These are phyloP conservation scores for Harringtonia lauricola DNA, from an alignment of 2,329 filamentous ascomycete species.

Conservation along the genomic window DNA sequence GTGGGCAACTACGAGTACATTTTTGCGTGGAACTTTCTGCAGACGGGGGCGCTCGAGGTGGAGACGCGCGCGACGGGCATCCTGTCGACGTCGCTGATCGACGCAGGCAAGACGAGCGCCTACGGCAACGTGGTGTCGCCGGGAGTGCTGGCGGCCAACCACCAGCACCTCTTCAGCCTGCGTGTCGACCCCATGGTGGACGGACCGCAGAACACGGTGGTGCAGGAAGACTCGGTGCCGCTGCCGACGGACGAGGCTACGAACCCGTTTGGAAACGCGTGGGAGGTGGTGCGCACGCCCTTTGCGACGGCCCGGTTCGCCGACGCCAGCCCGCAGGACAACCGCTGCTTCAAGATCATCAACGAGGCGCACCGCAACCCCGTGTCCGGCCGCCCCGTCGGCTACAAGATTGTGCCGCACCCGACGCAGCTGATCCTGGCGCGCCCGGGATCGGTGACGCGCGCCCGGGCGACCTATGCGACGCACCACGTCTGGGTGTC, in stretches of 20 bases:
- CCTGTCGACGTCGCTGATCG: constrained; percentile 48
- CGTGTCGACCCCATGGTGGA: constrained; percentile 55
- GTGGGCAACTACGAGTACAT: constrained; percentile 60
- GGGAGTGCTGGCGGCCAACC: constrained; percentile 55
- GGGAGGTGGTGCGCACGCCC: constrained; percentile 23
- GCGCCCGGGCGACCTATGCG: constrained; percentile 28
- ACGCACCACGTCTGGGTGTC: constrained; percentile 33
- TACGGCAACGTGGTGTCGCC: constrained; percentile 52
- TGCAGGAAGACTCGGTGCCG: constrained; percentile 23
- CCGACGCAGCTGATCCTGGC: constrained; percentile 34
- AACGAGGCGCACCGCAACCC: constrained; percentile 30
- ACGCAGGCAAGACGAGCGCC: constrained; percentile 26
- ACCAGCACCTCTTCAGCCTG: constrained; percentile 58
- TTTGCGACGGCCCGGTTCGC: constrained; percentile 29
- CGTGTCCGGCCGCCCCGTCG: constrained; percentile 29
- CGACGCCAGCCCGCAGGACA: constrained; percentile 37
- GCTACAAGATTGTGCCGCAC: constrained; percentile 31
- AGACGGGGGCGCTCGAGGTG: constrained; percentile 46
- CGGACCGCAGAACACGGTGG: constrained; percentile 42
- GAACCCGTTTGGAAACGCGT: constrained; percentile 41
- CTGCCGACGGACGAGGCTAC: constrained; percentile 25
- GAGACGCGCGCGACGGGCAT: constrained; percentile 58
- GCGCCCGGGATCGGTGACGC: constrained; percentile 25
- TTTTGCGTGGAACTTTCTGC: constrained; percentile 43
- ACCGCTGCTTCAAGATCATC: constrained; percentile 35